These are phyloP conservation scores for Pleurotus pulmonarius DNA, from an alignment of 768 basidiomycete genomes.

Conservation along the genomic window DNA sequence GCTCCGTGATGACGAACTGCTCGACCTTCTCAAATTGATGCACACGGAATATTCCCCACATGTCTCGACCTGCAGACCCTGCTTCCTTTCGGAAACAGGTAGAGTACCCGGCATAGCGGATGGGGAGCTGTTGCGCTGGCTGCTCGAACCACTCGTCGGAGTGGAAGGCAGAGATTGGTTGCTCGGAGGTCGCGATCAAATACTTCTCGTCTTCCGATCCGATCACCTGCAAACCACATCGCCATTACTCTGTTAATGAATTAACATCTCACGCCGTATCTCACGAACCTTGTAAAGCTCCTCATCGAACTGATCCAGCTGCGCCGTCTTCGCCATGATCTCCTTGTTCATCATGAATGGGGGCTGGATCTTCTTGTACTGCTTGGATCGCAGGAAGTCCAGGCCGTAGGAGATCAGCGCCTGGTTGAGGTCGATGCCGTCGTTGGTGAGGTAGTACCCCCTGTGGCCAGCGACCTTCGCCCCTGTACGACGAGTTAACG, in stretches of 20 bases:
- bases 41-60: conserved; percentile 99
- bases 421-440: conserved; percentile 96
- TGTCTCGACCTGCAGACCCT: conserved; percentile 94
- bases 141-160: conserved; percentile 97
- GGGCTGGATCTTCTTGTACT: conserved; percentile 92
- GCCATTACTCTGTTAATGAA: not conserved
- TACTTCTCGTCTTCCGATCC: conserved; percentile 95
- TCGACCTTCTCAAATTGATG: conserved; percentile 99
- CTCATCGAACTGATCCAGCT: conserved; percentile 97
- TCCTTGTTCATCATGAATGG: conserved; percentile 99
- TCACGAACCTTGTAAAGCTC: conserved; percentile 85
- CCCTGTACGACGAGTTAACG: conserved; percentile 36
- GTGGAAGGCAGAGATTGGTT: conserved; percentile 95
- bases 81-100: conserved; percentile 99
- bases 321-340: conserved; percentile 96
- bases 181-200: conserved; percentile 97
- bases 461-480: conserved; percentile 93
- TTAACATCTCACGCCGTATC: not conserved
- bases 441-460: conserved; percentile 93
- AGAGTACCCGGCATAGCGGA: conserved; percentile 83
- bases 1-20: conserved; percentile 93
- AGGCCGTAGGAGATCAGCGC: conserved; percentile 93
- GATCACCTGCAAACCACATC: conserved; percentile 53
- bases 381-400: conserved; percentile 79
- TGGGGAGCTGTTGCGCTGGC: conserved; percentile 88